A percentile compares a stretch with the other conserved stretches of the same genome.
phyloP scores from a whole-genome alignment of 495 filamentous ascomycete genomes.

The Aspergillus conjunctus region DNA sequence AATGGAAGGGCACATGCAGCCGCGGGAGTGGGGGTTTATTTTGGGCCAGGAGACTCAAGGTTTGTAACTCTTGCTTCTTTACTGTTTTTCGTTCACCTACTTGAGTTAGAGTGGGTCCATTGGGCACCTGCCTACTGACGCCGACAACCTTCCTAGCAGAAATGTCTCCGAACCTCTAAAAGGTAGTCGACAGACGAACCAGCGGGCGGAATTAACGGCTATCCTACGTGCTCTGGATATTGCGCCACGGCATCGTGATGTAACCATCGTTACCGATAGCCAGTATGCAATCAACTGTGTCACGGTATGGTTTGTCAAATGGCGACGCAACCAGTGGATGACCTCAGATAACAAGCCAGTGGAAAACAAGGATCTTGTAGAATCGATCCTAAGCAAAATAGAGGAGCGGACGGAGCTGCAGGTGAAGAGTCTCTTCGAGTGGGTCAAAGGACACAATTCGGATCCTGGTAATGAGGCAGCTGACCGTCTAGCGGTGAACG shows the following conservation, averaged over 20 bases:
- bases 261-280: constrained; percentile 79
- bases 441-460: constrained; percentile 81
- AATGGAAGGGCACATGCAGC: constrained; percentile 74
- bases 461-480: constrained; percentile 76
- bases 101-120: background rate
- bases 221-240: constrained; percentile 81
- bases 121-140: constrained; percentile 20
- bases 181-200: constrained; percentile 83
- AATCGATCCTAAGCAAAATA: constrained; percentile 71
- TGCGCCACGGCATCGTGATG: constrained; percentile 61
- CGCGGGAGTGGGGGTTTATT: constrained; percentile 88
- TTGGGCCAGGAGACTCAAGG: constrained; percentile 73
- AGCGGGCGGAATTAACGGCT: constrained; percentile 90
- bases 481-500: constrained; percentile 74
- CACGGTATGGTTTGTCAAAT: constrained; percentile 80
- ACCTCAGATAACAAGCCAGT: constrained; percentile 69
- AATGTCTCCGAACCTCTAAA: constrained; percentile 83
- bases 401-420: constrained; percentile 63
- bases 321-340: constrained; percentile 79
- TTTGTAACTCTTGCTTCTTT: constrained; percentile 38
- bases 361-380: constrained; percentile 81
- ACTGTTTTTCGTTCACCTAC: background rate
- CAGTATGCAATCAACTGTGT: constrained; percentile 87
- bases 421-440: constrained; percentile 70
- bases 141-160: constrained; percentile 48